A percentile compares a stretch with the other conserved stretches of the same genome.
Evolutionary conservation across 2,329 filamentous ascomycete species (phyloP).

Genomic region (Chaetomiaceae sp.): DNA sequence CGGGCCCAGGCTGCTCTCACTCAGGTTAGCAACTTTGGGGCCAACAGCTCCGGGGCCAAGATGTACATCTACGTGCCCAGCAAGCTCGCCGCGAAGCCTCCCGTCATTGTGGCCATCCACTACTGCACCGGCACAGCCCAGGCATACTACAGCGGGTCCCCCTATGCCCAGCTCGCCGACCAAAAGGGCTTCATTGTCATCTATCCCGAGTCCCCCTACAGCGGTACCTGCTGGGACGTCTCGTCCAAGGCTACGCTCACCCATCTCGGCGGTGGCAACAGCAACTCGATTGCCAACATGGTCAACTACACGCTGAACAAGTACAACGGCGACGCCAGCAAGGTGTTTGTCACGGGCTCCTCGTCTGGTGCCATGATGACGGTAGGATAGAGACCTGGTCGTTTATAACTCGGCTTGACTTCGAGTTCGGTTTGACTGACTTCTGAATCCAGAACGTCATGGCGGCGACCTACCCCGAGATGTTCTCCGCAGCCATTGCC

Average conservation of each 20-base stretch:
- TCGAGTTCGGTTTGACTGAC: neutral
- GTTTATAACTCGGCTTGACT: too few species aligned
- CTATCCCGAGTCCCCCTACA: constrained; percentile 49
- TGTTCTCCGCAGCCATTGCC: constrained; percentile 41
- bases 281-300: constrained; percentile 54
- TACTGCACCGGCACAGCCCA: constrained; percentile 49
- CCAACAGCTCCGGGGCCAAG: constrained; percentile 36
- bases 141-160: constrained; percentile 44
- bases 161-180: constrained; percentile 43
- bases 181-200: constrained; percentile 45
- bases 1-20: constrained; percentile 26
- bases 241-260: constrained; percentile 45
- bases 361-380: constrained; percentile 49
- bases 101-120: constrained; percentile 48
- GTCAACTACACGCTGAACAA: constrained; percentile 48
- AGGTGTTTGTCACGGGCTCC: constrained; percentile 50
- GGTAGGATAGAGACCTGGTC: constrained; percentile 26
- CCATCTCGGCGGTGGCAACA: constrained; percentile 54
- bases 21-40: constrained; percentile 39
- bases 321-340: constrained; percentile 46
- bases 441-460: constrained; percentile 36
- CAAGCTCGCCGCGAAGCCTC: constrained; percentile 36
- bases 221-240: constrained; percentile 56
- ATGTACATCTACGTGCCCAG: constrained; percentile 43
- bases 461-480: constrained; percentile 42